Evolutionary conservation across 2,329 filamentous ascomycete genomes (phyloP).

Genomic region (Alternaria sp.): DNA sequence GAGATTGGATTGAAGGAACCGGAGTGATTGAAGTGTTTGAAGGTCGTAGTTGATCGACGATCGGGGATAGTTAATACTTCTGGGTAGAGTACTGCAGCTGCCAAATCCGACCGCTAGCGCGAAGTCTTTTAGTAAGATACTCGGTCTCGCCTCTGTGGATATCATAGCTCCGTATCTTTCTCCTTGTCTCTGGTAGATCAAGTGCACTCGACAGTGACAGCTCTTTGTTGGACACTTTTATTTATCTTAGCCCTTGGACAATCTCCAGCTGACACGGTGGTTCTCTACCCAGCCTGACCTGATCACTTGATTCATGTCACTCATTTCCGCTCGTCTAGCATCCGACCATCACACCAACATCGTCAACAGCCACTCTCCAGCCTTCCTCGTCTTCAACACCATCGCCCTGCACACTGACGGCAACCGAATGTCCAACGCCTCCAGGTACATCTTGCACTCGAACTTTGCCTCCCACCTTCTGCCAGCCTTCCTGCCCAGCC

Average conservation of each 20-base stretch:
- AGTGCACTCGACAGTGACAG: neutral
- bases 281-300: neutral
- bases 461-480: conserved; percentile 11
- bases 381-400: conserved; percentile 15
- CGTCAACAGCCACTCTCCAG: conserved; percentile 20
- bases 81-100: neutral
- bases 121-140: neutral
- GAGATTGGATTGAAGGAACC: conserved; percentile 33
- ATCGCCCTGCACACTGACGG: conserved; percentile 19
- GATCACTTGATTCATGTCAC: neutral
- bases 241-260: neutral
- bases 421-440: conserved; percentile 12
- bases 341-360: conserved; percentile 16
- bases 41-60: neutral
- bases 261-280: too few relatives aligned
- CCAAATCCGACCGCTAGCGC: neutral
- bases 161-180: neutral
- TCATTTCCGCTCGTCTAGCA: conserved; percentile 1
- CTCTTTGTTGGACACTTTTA: neutral
- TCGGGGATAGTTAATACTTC: too few relatives aligned
- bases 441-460: conserved; percentile 7
- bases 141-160: neutral
- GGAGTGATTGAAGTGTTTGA: neutral
- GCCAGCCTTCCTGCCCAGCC: conserved; percentile 12
- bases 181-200: neutral